Evolutionary conservation across 768 basidiomycete species (phyloP).

Genomic region (Phlebiopsis flavidoalba): DNA sequence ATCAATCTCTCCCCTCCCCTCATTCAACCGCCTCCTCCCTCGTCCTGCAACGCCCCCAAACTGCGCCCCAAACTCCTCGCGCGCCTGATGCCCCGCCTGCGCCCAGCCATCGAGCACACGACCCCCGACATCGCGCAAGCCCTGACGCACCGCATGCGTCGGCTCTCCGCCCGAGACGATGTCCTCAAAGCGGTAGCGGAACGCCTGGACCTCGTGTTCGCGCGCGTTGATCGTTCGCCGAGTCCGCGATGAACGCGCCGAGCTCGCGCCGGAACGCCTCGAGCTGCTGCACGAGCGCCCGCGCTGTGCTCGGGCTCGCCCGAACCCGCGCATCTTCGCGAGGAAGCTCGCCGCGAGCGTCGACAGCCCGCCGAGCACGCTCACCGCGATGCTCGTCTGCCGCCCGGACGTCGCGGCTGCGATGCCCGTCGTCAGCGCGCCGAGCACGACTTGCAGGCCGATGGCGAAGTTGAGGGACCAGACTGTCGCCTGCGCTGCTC

Average conservation of each 20-base stretch:
- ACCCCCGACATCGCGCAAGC: constrained; percentile 18
- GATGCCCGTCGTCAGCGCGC: constrained; percentile 63
- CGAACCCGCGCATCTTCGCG: constrained; percentile 61
- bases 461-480: constrained; percentile 46
- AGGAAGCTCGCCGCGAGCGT: constrained; percentile 73
- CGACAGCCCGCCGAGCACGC: constrained; percentile 49
- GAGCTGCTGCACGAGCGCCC: constrained; percentile 50
- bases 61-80: not conserved
- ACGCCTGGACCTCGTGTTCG: constrained; percentile 31
- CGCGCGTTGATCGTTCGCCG: constrained; percentile 31
- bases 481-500: constrained; percentile 26
- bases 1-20: not conserved
- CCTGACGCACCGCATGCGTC: constrained; percentile 14
- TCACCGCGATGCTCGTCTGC: constrained; percentile 33
- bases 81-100: not conserved
- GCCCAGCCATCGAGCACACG: not conserved
- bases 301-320: constrained; percentile 62
- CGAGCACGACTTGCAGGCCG: constrained; percentile 56
- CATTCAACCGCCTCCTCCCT: not conserved
- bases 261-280: constrained; percentile 65
- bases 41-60: not conserved
- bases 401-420: constrained; percentile 40
- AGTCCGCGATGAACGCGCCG: constrained; percentile 51
- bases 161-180: constrained; percentile 29
- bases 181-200: constrained; percentile 41